Base-by-base conservation (phyloP, 2,329 filamentous ascomycete genomes). In the Phaeophleospora eucalypticola region DNA sequence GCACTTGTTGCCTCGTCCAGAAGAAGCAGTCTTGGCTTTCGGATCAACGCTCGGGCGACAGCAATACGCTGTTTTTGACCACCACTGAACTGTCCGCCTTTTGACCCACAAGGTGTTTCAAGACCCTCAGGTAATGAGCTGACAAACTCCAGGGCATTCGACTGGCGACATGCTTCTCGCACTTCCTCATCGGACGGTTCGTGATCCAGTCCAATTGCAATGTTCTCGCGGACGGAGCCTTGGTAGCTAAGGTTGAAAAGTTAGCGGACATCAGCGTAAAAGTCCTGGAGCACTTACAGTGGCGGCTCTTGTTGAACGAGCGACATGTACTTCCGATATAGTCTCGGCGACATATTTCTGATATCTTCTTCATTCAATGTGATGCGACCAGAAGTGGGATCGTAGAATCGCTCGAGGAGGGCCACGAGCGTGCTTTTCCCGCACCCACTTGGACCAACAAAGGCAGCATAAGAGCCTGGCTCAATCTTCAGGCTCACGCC, bases 301-400 rank as follows among this genome's bases (percentile, higher is more conserved):
- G 82, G 83, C 7, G 86, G 77, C 62, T 90, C 86, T 65, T 90
- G 86, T 3, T 84, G 81, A 0, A 90, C 86, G 0, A 90, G 75
- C 1, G 84, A 83, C 10, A 89, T 72, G 29, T 79, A 68, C 46
- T 75, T 73, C 34, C 86, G 79, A 62, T 88, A 88, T 15, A 75
- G 68, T 49, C 74, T 74, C 0, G 84, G 73, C 45, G 83, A 78
- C 43, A 88, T 63, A 1, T 72, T 62, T 1, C 70, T 64, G 36
- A 89, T 80, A 56, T 84, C 75, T 41, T 72, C 70, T 4, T 75
- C 80, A 61, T 87, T 82, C 21, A 74, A 49, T 1, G 53, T 58
- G 33, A 76, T 70, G 4, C 48, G 48, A 17, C 74, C 74, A 1
- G 59, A 52, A 0, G 57, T 56, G 0, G 71, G 69, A 33, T 71